phyloP scores from a whole-genome alignment of 2,329 filamentous ascomycete genomes.

The Pseudocercospora fuligena region DNA sequence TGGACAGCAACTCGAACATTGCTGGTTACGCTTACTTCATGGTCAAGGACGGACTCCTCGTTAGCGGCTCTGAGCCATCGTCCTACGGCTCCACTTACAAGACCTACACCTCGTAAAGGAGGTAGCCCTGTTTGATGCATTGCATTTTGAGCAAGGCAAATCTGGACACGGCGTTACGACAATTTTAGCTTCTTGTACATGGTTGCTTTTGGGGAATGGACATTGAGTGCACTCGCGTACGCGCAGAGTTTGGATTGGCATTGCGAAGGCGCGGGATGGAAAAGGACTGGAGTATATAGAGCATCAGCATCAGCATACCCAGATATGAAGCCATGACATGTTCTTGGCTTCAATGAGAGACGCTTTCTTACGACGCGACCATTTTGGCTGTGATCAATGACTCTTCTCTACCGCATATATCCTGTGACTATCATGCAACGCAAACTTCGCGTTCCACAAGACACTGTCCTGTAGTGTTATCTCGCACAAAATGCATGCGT shows the following conservation, averaged over 20 bases:
- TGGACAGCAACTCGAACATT: slow-evolving; percentile 48
- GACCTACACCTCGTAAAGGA: slow-evolving; percentile 27
- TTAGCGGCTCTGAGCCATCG: slow-evolving; percentile 39
- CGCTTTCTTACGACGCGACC: background rate
- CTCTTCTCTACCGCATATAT: background rate
- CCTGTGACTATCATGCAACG: background rate
- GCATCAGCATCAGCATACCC: slow-evolving; percentile 9
- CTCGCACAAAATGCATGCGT: background rate
- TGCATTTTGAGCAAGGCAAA: slow-evolving; percentile 11
- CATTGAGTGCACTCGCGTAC: slow-evolving; percentile 10
- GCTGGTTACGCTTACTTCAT: slow-evolving; percentile 49
- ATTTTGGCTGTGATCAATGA: background rate
- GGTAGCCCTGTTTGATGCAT: background rate
- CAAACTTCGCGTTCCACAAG: background rate
- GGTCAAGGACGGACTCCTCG: slow-evolving; percentile 42
- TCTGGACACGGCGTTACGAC: slow-evolving; percentile 12
- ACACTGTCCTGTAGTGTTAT: background rate
- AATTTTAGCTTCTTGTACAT: slow-evolving; percentile 22
- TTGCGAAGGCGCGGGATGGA: slow-evolving; percentile 14
- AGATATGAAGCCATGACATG: slow-evolving; percentile 18
- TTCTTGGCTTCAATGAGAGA: slow-evolving; percentile 19
- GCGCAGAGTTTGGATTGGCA: slow-evolving; percentile 16
- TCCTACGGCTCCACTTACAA: slow-evolving; percentile 39
- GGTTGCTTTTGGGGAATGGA: slow-evolving; percentile 12
- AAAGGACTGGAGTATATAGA: slow-evolving; percentile 15